These are phyloP conservation scores for Diddensiella caesifluorescens DNA, from an alignment of 805 yeast genomes.

Conservation along the genomic window DNA sequence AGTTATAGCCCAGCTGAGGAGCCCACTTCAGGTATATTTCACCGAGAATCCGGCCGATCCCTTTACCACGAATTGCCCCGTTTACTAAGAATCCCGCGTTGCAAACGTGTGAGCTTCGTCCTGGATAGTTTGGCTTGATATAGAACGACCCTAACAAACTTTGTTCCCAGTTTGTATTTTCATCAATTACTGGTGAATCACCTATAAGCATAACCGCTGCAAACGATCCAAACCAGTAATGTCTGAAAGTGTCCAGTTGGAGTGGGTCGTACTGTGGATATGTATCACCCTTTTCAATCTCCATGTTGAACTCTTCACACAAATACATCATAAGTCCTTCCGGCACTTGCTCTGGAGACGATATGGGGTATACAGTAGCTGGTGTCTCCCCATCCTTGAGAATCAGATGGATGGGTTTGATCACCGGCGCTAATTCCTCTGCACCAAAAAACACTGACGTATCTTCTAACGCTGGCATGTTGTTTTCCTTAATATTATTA, in stretches of 20 bases:
- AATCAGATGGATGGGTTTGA: constrained; percentile 65
- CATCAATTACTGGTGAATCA: constrained; percentile 24
- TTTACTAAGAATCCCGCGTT: constrained; percentile 83
- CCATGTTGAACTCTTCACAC: constrained; percentile 51
- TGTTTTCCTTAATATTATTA: too few relatives aligned
- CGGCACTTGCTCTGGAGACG: constrained; percentile 47
- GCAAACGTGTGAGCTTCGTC: constrained; percentile 80
- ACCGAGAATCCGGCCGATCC: constrained; percentile 70
- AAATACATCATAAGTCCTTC: constrained; percentile 42
- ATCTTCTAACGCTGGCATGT: too few relatives aligned
- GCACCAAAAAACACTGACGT: too few relatives aligned
- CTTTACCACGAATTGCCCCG: constrained; percentile 52
- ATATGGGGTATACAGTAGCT: constrained; percentile 61
- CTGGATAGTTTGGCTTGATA: constrained; percentile 80
- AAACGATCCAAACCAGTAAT: constrained; percentile 64
- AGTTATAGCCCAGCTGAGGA: constrained; percentile 69
- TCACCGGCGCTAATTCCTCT: constrained; percentile 29
- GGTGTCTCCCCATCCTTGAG: constrained; percentile 47
- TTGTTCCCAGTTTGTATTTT: constrained; percentile 40
- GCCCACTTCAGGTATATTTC: constrained; percentile 63
- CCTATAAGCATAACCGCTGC: constrained; percentile 57
- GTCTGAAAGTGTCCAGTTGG: constrained; percentile 46
- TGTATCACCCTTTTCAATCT: constrained; percentile 67
- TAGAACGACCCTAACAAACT: constrained; percentile 67
- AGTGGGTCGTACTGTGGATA: constrained; percentile 51